A percentile compares a stretch with the other conserved stretches of the same genome.
These are phyloP conservation scores for Atkinsonella hypoxylon DNA, from an alignment of 2,329 filamentous ascomycete species.

Conservation along the genomic window DNA sequence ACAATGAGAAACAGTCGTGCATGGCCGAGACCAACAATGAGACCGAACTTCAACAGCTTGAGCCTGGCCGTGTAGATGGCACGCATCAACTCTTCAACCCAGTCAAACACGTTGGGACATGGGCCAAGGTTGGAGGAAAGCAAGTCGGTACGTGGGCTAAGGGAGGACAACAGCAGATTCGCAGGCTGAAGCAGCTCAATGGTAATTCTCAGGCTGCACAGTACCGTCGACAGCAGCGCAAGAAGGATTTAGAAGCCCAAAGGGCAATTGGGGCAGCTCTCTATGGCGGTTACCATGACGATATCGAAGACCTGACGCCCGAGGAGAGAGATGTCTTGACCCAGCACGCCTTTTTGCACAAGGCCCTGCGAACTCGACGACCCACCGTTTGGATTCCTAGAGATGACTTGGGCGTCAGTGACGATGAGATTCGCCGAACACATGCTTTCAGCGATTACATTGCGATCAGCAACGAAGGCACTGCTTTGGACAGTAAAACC, in stretches of 20 bases:
- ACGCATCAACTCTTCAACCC: slow-evolving; percentile 27
- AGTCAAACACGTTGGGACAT: slow-evolving; percentile 34
- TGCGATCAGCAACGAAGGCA: slow-evolving; percentile 91
- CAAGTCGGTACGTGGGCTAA: slow-evolving; percentile 24
- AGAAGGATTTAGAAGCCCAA: slow-evolving; percentile 60
- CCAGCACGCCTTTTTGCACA: slow-evolving; percentile 81
- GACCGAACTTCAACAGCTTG: slow-evolving; percentile 29
- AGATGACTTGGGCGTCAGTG: slow-evolving; percentile 80
- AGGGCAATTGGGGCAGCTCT: slow-evolving; percentile 65
- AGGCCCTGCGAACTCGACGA: slow-evolving; percentile 68
- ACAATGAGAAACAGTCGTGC: slow-evolving; percentile 21
- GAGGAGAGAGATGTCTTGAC: slow-evolving; percentile 80
- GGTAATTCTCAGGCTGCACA: slow-evolving; percentile 28
- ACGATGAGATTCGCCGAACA: slow-evolving; percentile 79
- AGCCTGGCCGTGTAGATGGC: slow-evolving; percentile 6
- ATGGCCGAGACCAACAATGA: slow-evolving; percentile 24
- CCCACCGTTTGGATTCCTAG: slow-evolving; percentile 91
- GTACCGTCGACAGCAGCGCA: slow-evolving; percentile 36
- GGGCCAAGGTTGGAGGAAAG: slow-evolving; percentile 25
- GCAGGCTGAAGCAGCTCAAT: slow-evolving; percentile 26
- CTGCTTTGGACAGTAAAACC: slow-evolving; percentile 71
- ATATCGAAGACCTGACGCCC: slow-evolving; percentile 86
- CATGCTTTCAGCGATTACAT: slow-evolving; percentile 64
- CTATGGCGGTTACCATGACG: slow-evolving; percentile 79
- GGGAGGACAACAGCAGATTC: slow-evolving; percentile 36